Percentiles rank a stretch among this genome's conserved stretches.
Evolutionary conservation across 257 asterid genomes (phyloP).

Genomic region (Salvia rosmarinus): DNA sequence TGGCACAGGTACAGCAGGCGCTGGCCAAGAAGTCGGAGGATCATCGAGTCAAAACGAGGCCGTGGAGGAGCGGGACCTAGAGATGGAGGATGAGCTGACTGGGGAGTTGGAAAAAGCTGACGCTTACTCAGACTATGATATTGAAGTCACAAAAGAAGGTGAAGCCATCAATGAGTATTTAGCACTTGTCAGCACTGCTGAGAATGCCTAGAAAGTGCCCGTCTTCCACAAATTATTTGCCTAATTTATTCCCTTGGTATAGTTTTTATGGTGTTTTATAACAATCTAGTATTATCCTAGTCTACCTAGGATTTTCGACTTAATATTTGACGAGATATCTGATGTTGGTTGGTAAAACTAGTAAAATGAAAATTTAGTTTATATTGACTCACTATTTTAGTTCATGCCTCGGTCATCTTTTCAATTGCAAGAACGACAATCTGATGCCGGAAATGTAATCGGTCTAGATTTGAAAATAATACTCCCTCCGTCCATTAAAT

Average conservation of each 20-base stretch:
- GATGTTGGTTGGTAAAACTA: not conserved
- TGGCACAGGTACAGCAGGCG: conserved; percentile 13
- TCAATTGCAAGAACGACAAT: too few relatives aligned
- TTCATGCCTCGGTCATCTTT: too few relatives aligned
- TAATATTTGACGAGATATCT: not conserved
- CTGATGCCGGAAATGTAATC: too few relatives aligned
- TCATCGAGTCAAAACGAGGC: conserved; percentile 27
- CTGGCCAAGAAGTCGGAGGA: conserved; percentile 33
- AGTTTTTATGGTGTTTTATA: not conserved
- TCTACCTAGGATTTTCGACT: not conserved
- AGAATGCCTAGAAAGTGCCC: conserved; percentile 17
- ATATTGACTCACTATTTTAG: too few relatives aligned
- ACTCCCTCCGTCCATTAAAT: too few relatives aligned
- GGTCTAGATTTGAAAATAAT: too few relatives aligned
- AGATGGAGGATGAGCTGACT: conserved; percentile 83
- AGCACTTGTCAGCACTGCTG: conserved; percentile 54
- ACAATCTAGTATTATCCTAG: not conserved
- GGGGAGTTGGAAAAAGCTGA: conserved; percentile 63
- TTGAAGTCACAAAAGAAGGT: conserved; percentile 79
- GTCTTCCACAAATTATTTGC: not conserved
- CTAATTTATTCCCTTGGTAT: not conserved
- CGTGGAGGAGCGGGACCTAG: conserved; percentile 52
- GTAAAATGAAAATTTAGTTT: too few relatives aligned
- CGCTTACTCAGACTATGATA: conserved; percentile 82
- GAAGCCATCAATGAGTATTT: conserved; percentile 81